These are phyloP conservation scores for Cercospora sp. DNA, from an alignment of 2,329 filamentous ascomycete genomes.

Conservation along the genomic window DNA sequence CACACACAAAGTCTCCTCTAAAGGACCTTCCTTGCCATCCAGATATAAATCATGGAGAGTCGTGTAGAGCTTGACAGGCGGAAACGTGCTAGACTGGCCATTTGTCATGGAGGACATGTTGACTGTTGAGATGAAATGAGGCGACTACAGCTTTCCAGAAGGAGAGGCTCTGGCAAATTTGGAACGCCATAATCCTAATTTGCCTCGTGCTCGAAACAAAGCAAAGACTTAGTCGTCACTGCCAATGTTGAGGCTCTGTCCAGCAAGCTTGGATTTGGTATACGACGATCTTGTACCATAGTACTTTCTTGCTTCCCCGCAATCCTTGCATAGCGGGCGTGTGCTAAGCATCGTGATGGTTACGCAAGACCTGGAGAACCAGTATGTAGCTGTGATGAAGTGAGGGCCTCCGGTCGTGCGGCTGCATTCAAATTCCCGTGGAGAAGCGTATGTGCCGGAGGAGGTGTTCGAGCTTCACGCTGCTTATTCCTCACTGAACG, in stretches of 20 bases:
- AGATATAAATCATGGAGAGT: neutral
- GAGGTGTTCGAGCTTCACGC: neutral
- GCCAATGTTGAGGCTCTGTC: neutral
- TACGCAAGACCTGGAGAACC: neutral
- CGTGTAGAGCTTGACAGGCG: neutral
- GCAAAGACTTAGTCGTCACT: neutral
- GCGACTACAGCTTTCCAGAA: neutral
- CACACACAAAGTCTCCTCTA: neutral
- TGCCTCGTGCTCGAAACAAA: neutral
- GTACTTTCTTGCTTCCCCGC: constrained; percentile 1
- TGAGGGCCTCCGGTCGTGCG: neutral
- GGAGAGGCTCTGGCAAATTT: neutral
- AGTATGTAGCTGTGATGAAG: neutral
- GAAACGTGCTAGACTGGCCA: neutral
- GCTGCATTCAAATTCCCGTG: neutral
- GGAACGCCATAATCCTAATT: neutral
- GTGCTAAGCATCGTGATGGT: constrained; percentile 1
- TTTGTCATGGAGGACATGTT: neutral
- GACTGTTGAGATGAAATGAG: neutral
- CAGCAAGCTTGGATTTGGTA: neutral
- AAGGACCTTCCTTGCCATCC: neutral
- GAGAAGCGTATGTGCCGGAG: neutral
- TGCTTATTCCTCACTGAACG: neutral
- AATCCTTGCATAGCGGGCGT: neutral
- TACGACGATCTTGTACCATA: neutral